Evolutionary conservation across 345 rosid genomes (phyloP).

Genomic region (Jatropha curcas): DNA sequence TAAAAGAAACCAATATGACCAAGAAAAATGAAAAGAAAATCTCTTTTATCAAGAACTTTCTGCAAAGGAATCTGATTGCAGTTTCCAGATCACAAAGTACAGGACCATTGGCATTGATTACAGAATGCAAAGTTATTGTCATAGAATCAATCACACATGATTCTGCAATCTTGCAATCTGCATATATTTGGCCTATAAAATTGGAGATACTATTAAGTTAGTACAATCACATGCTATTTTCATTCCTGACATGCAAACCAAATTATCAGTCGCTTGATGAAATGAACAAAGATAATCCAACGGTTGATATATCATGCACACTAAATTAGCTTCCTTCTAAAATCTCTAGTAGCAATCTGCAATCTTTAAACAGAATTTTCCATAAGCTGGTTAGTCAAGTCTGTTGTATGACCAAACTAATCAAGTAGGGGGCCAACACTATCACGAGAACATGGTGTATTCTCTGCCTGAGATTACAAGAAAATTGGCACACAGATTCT

Average conservation of each 20-base stretch:
- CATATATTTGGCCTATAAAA: neutral
- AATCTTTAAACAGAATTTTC: too few species aligned
- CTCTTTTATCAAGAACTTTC: neutral
- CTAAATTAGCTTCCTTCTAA: too few species aligned
- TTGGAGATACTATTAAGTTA: too few species aligned
- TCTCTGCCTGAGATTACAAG: neutral
- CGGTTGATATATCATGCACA: too few species aligned
- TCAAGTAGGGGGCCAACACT: neutral
- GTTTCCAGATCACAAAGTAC: neutral
- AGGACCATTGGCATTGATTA: too few species aligned
- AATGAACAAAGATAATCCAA: too few species aligned
- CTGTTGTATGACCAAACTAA: neutral
- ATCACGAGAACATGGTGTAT: conserved; percentile 11
- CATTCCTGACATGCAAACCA: too few species aligned
- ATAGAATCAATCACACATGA: neutral
- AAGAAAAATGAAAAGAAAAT: neutral
- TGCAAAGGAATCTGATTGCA: neutral
- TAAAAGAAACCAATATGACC: neutral
- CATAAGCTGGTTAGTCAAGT: neutral
- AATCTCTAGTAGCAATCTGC: too few species aligned
- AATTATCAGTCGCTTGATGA: too few species aligned
- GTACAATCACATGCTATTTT: too few species aligned
- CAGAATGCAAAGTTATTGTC: neutral
- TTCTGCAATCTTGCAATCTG: neutral
- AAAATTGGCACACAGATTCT: conserved; percentile 12